Evolutionary conservation across 345 rosid genomes (phyloP), one percentile per base, ranked within the genome.

Genomic region (Heritiera littoralis): DNA sequence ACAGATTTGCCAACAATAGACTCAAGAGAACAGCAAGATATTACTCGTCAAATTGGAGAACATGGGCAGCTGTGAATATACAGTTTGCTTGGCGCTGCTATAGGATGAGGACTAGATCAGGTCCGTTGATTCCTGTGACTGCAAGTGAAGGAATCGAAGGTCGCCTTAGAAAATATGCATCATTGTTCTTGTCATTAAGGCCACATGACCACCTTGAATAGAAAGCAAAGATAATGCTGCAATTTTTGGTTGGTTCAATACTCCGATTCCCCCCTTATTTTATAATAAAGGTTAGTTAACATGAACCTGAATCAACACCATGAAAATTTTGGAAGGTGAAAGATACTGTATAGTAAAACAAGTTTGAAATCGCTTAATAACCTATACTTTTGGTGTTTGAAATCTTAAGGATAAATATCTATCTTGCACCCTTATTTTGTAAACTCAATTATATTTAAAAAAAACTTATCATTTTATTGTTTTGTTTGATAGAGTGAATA

Each of bases 51-150:
- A 93, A 91, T 77, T 95, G 99, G 97, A 78, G 97, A 68, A 90
- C 93, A 7, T 95, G 99, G 98, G 99, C 98, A 0, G 98, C 98
- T 0, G 98, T 95, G 69, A 93, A 86, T 46, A 84, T 93, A 23
- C 99, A 95, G 55, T 78, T 92, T 74, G 89, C 93, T 14, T 95
- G 99, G 99, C 84, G 88, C 1, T 84, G 90, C 13, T 83, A 90
- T 84, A 87, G 86, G 89, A 77, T 52, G 79, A 51, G 51, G 79
- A 66, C 7, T n/a, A 66, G 13, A 23, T 46, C 73, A 32, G 64
- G 20, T 32, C 63, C 79, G 2, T 40, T 51, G 73, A 51, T 52
- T 65, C 51, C 52, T 32, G 13, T 20, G 20, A 20, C 20, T 2
- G 65, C 23, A 20, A 20, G 40, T 14, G 52, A 23, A 11, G 63